Percentiles rank a stretch among this genome's conserved stretches.
Conservation (phyloP, 306 rosid species). For the Cicer bijugum region DNA sequence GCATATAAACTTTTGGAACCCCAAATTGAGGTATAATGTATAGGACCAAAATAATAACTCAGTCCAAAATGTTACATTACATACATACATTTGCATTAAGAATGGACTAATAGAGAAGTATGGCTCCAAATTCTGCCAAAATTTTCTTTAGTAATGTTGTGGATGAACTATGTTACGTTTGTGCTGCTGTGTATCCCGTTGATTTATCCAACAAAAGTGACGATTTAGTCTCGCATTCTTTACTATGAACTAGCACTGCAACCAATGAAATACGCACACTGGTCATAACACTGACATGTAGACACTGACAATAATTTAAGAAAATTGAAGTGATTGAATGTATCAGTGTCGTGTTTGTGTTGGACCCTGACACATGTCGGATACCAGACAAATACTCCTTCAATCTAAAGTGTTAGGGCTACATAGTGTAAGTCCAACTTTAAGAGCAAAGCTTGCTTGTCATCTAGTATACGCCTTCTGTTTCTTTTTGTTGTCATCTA, state of each 20-base stretch:
- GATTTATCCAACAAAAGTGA: not conserved
- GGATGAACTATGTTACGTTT: not conserved
- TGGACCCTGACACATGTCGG: no score
- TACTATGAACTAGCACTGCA: slow-evolving; percentile 14
- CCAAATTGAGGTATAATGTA: not conserved
- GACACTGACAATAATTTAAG: no score
- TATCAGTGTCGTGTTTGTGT: no score
- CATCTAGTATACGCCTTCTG: slow-evolving; percentile 14
- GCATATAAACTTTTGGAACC: not conserved
- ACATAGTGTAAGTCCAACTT: no score
- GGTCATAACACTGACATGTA: no score
- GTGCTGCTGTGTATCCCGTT: not conserved
- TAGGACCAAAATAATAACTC: slow-evolving; percentile 13
- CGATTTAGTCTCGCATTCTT: not conserved
- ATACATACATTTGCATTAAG: slow-evolving; percentile 4
- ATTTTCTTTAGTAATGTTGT: not conserved
- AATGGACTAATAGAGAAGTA: slow-evolving; percentile 8
- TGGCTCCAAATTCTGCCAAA: slow-evolving; percentile 21
- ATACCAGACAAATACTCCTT: no score
- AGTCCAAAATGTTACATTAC: not conserved
- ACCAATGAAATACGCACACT: no score
- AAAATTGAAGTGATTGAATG: no score
- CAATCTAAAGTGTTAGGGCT: no score
- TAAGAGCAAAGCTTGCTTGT: not conserved
- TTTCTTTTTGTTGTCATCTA: not conserved